phyloP scores from a whole-genome alignment of 768 basidiomycete genomes.

The Serendipita vermifera region DNA sequence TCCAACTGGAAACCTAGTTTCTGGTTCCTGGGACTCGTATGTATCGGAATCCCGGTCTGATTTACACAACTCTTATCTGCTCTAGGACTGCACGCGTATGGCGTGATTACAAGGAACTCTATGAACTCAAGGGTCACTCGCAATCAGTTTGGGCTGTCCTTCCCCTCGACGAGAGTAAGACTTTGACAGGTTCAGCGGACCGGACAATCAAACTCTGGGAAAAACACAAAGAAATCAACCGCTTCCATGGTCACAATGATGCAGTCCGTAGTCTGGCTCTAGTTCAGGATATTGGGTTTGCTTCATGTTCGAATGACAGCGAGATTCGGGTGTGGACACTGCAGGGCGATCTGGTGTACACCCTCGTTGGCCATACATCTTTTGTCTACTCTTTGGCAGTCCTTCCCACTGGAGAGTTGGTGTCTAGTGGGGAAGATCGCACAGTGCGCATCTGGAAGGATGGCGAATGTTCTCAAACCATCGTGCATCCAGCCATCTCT shows the following conservation, averaged over 20 bases:
- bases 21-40: slow-evolving; percentile 96
- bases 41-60: slow-evolving; percentile 17
- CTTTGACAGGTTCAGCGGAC: slow-evolving; percentile 88
- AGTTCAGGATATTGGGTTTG: slow-evolving; percentile 80
- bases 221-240: slow-evolving; percentile 57
- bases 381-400: slow-evolving; percentile 87
- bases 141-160: slow-evolving; percentile 93
- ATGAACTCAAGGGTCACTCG: slow-evolving; percentile 72
- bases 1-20: slow-evolving; percentile 62
- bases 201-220: slow-evolving; percentile 86
- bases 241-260: slow-evolving; percentile 78
- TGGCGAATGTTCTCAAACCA: slow-evolving; percentile 76
- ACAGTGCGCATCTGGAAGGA: slow-evolving; percentile 87
- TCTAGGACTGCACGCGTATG: slow-evolving; percentile 87
- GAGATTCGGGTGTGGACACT: slow-evolving; percentile 89
- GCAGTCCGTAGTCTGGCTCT: slow-evolving; percentile 78
- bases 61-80: not conserved
- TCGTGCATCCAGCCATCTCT: slow-evolving; percentile 91
- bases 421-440: slow-evolving; percentile 91
- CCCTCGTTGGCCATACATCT: slow-evolving; percentile 87
- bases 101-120: slow-evolving; percentile 58
- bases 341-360: slow-evolving; percentile 60
- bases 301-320: slow-evolving; percentile 91
- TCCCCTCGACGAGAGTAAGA: slow-evolving; percentile 59
- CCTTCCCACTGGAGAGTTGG: slow-evolving; percentile 66